Base-by-base conservation (phyloP, 192 early-diverging fungal species). In the Entomortierella parvispora region DNA sequence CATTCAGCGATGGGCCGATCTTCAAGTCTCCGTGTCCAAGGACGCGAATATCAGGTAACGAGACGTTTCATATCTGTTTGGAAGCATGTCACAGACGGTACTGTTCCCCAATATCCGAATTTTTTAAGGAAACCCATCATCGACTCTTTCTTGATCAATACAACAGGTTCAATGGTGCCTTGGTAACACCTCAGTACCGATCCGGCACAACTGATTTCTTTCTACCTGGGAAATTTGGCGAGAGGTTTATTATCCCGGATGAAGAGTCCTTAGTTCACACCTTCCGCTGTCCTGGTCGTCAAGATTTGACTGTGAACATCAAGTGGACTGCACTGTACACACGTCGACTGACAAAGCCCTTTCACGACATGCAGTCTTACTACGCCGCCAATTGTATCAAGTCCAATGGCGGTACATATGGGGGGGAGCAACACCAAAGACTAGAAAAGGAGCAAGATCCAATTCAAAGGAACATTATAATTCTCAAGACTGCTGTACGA, bases 1-100 rank as follows among this genome's bases (percentile, higher is more conserved):
- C 47, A 76, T 76, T 28, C 59, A 76, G 22, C 28, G 55, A 9
- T 76, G 72, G 65, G 72, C 72, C 3, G 72, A 75, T 29, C 4
- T 17, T 9, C 40, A 56, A 17, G 33, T 74, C 28, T 58, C 54
- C 34, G 33, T 60, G 57, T 67, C 71, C 50, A 75, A 75, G 28
- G 58, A 75, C 31, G 45, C 59, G 3, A 62, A 62, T 68, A 34
- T 62, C 63, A 59, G 71, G 62, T 66, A 66, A 17, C 37, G 14
- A 17, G 4, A 32, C 25, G 9, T 29, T 11, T 47, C 22, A 26
- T 50, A 43, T 46, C 0, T 37, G 0, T 29, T 31, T 33, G 29
- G 11, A 8, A 2, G 3, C 2, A 7, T 49, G 18, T 11, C 3
- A 33, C 28, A 48, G 3, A 22, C 17, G 31, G 32, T 1, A 20